Base-by-base conservation (phyloP, 768 basidiomycete genomes). In the Collybia sp. region DNA sequence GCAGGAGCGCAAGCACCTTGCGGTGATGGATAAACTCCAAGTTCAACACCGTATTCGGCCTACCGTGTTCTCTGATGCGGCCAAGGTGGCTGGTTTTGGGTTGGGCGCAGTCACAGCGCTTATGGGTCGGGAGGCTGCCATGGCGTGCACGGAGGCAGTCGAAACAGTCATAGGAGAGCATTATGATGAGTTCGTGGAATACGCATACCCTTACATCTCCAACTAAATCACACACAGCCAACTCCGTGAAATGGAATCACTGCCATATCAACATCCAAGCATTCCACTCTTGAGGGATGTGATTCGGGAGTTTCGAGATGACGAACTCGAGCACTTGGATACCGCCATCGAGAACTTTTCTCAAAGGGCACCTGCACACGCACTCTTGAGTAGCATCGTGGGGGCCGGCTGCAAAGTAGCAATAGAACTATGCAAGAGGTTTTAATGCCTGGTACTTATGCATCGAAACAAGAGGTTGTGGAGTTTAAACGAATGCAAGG, bases 111-210 rank as follows among this genome's bases (percentile, higher is more conserved):
- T 70, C 0, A 96, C 94, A 0, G 94, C 90, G 0, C 65, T 95
- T 16, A 75, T 95, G 78, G 88, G 94, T 32, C 87, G 82, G 58
- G 87, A 96, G 54, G 92, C 93, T 11, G 93, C 94, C 0, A 98
- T 98, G 94, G 94, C 94, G 5, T 97, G 94, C 58, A 98, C 94
- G 0, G 94, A 98, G 63, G 94, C 94, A 0, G 93, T 98, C 15
- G 94, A 98, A 64, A 96, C 94, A 0, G 92, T 92, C 46, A 98
- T 98, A 43, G 94, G 94, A 34, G 94, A 98, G 64, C 94, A 98
- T 65, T 98, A 98, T 57, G 91, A 97, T 62, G 93, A 96, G 94
- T 95, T 61, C 60, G 90, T 76, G 11, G n/a, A 19, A 45, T 38
- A 30, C 42, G 17, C 9, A 18, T 50, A 13, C 12, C 42, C 37